Evolutionary conservation across 2,329 filamentous ascomycete genomes (phyloP).

Genomic region (Metarhizium robertsii): DNA sequence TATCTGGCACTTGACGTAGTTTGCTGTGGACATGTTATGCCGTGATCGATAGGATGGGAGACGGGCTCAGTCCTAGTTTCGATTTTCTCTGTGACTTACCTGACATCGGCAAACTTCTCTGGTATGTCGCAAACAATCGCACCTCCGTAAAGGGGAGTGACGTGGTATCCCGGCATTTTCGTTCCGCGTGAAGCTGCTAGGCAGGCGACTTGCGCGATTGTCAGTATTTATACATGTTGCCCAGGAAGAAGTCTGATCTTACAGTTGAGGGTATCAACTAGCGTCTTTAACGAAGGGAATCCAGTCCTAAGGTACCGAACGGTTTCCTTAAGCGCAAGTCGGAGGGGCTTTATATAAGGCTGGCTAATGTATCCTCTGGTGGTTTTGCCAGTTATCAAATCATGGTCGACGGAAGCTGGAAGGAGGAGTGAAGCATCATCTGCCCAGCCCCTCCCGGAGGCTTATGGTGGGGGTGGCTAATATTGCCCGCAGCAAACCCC

Average conservation of each 20-base stretch:
- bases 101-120: constrained; percentile 60
- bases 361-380: not conserved
- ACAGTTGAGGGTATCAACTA: not conserved
- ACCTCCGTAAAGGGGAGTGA: constrained; percentile 60
- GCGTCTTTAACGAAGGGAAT: no score
- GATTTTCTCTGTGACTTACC: constrained; percentile 32
- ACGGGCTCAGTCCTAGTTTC: constrained; percentile 8
- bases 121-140: constrained; percentile 63
- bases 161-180: constrained; percentile 44
- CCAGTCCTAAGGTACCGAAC: no score
- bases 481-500: no score
- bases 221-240: not conserved
- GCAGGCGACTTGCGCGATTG: not conserved
- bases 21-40: constrained; percentile 34
- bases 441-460: no score
- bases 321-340: no score
- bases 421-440: no score
- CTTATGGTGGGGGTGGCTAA: no score
- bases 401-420: not conserved
- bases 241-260: not conserved
- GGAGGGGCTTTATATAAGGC: not conserved
- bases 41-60: not conserved
- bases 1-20: constrained; percentile 68
- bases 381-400: not conserved
- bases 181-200: not conserved